A percentile compares a stretch with the other conserved stretches of the same genome.
These are phyloP conservation scores for Cercospora sojina DNA, from an alignment of 2,329 filamentous ascomycete species.

Conservation along the genomic window DNA sequence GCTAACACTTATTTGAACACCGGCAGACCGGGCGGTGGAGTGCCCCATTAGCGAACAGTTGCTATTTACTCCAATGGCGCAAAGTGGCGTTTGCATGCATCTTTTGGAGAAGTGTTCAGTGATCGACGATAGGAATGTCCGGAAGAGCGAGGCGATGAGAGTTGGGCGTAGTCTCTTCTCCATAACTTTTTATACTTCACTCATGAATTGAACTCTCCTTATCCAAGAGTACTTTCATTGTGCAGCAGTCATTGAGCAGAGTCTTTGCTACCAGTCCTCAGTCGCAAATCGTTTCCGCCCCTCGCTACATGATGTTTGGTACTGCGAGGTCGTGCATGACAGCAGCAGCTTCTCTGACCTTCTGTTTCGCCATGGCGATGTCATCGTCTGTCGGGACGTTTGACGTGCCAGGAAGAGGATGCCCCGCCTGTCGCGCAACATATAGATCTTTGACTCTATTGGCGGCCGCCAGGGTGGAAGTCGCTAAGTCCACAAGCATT, in stretches of 20 bases:
- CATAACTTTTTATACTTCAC: background rate
- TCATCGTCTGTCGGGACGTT: constrained; percentile 27
- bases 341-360: constrained; percentile 29
- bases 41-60: constrained; percentile 16
- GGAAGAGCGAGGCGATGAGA: background rate
- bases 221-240: background rate
- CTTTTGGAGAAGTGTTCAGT: background rate
- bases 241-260: background rate
- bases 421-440: constrained; percentile 25
- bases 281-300: background rate
- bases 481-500: constrained; percentile 31
- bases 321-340: constrained; percentile 25
- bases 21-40: constrained; percentile 15
- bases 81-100: background rate
- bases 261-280: background rate
- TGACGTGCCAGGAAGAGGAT: constrained; percentile 19
- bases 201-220: background rate
- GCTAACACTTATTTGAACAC: constrained; percentile 34
- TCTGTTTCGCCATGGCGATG: constrained; percentile 26
- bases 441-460: constrained; percentile 29
- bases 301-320: constrained; percentile 4
- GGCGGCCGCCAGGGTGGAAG: constrained; percentile 28
- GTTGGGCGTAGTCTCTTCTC: background rate
- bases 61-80: constrained; percentile 4
- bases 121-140: background rate